These are phyloP conservation scores for Solanum appendiculatum DNA, from an alignment of 257 asterid species.

Conservation along the genomic window DNA sequence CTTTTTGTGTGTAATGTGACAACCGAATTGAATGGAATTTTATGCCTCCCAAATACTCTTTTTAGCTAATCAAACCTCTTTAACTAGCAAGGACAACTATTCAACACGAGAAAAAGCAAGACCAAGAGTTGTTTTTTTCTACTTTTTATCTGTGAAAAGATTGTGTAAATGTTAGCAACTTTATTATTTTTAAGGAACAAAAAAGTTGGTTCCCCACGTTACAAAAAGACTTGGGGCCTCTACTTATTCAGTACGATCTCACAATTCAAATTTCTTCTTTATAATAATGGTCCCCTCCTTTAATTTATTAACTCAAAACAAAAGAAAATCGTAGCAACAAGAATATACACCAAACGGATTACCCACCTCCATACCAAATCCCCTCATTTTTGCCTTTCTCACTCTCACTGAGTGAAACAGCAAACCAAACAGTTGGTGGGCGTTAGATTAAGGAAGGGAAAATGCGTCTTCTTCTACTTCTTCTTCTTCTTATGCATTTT, in stretches of 20 bases:
- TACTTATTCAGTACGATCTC: background rate
- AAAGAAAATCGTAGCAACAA: background rate
- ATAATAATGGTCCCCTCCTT: background rate
- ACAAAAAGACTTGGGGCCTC: background rate
- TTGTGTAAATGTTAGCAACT: background rate
- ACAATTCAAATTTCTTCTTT: background rate
- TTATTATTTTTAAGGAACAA: background rate
- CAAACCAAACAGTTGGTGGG: background rate
- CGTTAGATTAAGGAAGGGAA: background rate
- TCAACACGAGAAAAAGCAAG: background rate
- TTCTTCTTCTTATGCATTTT: conserved; percentile 31
- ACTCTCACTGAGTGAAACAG: background rate
- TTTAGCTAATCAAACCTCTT: background rate
- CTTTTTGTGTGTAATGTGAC: background rate
- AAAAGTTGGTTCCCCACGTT: background rate
- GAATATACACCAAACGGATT: background rate
- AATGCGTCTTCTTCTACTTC: conserved; percentile 44
- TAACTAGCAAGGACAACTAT: background rate
- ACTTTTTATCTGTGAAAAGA: background rate
- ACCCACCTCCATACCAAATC: background rate
- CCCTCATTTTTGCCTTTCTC: background rate
- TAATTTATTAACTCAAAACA: background rate
- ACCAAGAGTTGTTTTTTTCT: background rate
- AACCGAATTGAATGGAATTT: background rate
- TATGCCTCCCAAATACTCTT: background rate